These are phyloP conservation scores for Dendrobium officinale DNA, from an alignment of 106 monocot genomes.

Conservation along the genomic window DNA sequence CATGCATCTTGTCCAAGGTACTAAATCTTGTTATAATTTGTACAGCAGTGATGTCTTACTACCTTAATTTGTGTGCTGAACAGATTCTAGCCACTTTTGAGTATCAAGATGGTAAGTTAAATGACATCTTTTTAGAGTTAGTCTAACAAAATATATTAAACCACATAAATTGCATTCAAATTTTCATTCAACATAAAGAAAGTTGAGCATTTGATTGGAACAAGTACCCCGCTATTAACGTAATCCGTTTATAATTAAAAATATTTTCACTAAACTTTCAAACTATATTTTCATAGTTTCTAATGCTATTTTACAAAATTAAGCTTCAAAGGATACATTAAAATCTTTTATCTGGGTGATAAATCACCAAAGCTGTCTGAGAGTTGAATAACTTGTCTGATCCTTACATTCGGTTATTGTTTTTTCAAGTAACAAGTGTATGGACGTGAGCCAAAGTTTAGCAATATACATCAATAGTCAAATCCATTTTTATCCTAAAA, in stretches of 20 bases:
- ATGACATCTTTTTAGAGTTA: neutral
- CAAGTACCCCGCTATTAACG: neutral
- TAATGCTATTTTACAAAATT: slow-evolving; percentile 3
- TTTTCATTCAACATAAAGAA: neutral
- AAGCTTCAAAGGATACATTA: neutral
- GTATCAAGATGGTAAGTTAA: neutral
- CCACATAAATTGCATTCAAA: neutral
- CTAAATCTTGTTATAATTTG: neutral
- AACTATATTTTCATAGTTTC: neutral
- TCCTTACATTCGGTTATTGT: neutral
- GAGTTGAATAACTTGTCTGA: neutral
- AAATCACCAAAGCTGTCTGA: neutral
- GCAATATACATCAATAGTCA: neutral
- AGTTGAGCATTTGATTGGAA: neutral
- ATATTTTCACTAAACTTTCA: neutral
- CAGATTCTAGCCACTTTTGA: neutral
- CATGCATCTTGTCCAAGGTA: slow-evolving; percentile 98
- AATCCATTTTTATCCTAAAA: neutral
- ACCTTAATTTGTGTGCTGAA: neutral
- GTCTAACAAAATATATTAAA: neutral
- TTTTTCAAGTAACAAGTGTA: neutral
- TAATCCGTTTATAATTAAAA: neutral
- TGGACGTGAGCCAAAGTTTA: neutral
- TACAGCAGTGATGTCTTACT: neutral
- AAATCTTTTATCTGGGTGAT: neutral